Base-by-base conservation (phyloP, 768 basidiomycete species). In the Coprinellus micaceus region DNA sequence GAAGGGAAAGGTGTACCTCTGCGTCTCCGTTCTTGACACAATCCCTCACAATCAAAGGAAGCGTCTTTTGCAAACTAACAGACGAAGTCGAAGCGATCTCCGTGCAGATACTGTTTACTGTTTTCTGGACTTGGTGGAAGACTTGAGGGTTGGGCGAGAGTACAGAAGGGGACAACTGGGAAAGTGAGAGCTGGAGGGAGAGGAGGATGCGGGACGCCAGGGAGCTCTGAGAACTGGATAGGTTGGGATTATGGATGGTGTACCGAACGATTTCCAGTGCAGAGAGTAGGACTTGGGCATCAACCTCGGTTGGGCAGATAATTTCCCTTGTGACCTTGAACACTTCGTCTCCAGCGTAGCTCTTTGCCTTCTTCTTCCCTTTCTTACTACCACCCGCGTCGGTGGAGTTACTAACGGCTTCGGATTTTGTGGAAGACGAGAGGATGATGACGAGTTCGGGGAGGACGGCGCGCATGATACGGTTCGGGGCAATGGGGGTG, bases 331-430 rank as follows among this genome's bases (percentile, higher is more conserved):
- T 66, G 7, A 71, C 63, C 52, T 78, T 82, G 68, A 94, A 84
- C 4, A 87, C 71, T 63, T 88, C 89, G 53, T 89, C 89, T 10
- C 83, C 88, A 68, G 92, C 88, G 60, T 84, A 91, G 12, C 78
- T 84, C 21, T 84, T 80, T 19, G 79, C 77, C 45, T 86, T 76
- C 66, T 89, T 93, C 67, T 84, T 91, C 53, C 82, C 80, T 62
- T 82, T 84, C 65, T 75, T 83, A 2, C 60, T 62, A 40, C 63
- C 58, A 12, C 24, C n/a, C n/a, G n/a, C 37, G 12, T 13, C 22
- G 10, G 57, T 62, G 37, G 67, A 61, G 1, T 63, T 64, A 24
- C 53, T 44, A 21, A 56, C 51, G 33, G 71, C 58, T 9, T 76
- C 74, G 2, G 74, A 56, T 24, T 74, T 69, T 4, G 68, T 67